Base-by-base conservation (phyloP, 179 eudicot genomes). In the Silene coronaria region DNA sequence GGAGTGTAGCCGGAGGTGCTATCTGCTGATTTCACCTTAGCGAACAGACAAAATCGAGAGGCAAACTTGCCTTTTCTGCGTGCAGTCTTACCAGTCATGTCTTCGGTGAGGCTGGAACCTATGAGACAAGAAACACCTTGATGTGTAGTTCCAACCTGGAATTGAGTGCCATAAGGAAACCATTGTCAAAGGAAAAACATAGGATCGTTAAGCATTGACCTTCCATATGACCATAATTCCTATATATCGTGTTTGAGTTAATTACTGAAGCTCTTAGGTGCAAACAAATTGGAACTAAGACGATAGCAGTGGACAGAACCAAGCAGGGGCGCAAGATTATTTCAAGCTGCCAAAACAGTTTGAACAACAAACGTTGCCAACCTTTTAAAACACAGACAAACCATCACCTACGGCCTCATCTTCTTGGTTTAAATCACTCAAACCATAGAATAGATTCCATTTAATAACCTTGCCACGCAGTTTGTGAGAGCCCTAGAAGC, bases 41-140 rank as follows among this genome's bases (percentile, higher is more conserved):
- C 79, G 68, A 93, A 91, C 59, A 92, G 76, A 79, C 91, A 90
- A 85, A 94, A 90, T 42, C 85, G 86, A 46, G 85, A 82, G 27
- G 88, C 80, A 58, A 96, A 83, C 86, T 89, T 94, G 70, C 85
- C 84, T 78, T 82, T 88, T 77, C 89, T 82, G 60, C 87, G 89
- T 17, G 81, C 59, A 23, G 93, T 89, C 57, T 86, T 67, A 45
- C 87, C 74, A 23, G 90, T 86, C 98, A 93, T 93, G 68, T 85
- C 64, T 62, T 70, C 67, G 61, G 26, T 61, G 26, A 42, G 42
- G 75, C 34, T 46, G 75, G 53, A 58, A 58, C 77, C 28, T 77
- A 70, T 71, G 66, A 34, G 75, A 70, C 81, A 26, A 75, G 77
- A 75, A 76, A 26, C 59, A 55, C 75, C 70, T 83, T 73, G 82